Evolutionary conservation across 805 yeast genomes (phyloP).

Genomic region (Lipomyces anomalus): DNA sequence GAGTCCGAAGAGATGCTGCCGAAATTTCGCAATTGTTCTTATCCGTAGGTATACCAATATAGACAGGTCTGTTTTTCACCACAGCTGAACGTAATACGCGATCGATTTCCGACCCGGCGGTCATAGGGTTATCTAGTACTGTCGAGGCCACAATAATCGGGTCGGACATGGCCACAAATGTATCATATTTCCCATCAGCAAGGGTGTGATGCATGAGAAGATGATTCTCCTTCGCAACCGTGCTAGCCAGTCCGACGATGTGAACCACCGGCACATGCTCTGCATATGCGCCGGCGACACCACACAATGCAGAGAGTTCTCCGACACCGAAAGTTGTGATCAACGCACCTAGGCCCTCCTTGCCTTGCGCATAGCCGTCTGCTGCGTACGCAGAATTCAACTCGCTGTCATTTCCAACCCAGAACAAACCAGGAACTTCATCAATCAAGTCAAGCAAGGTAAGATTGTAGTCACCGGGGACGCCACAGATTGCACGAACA

Average conservation of each 20-base stretch:
- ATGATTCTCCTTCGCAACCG: slow-evolving; percentile 65
- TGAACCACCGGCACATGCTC: slow-evolving; percentile 84
- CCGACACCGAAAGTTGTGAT: slow-evolving; percentile 86
- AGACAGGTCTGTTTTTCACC: slow-evolving; percentile 71
- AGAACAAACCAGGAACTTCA: slow-evolving; percentile 43
- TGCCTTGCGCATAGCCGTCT: slow-evolving; percentile 75
- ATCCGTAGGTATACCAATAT: slow-evolving; percentile 78
- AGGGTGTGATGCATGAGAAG: slow-evolving; percentile 74
- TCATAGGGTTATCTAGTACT: slow-evolving; percentile 53
- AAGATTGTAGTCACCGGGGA: slow-evolving; percentile 44
- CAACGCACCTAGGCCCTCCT: slow-evolving; percentile 59
- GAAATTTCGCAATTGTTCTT: slow-evolving; percentile 59
- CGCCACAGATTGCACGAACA: slow-evolving; percentile 42
- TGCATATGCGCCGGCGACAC: slow-evolving; percentile 83
- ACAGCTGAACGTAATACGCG: slow-evolving; percentile 66
- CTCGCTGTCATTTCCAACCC: slow-evolving; percentile 87
- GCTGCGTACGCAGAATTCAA: slow-evolving; percentile 85
- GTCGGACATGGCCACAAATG: slow-evolving; percentile 72
- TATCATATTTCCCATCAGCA: slow-evolving; percentile 77
- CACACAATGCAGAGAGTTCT: slow-evolving; percentile 69
- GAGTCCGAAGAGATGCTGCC: slow-evolving; percentile 50
- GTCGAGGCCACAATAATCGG: slow-evolving; percentile 64
- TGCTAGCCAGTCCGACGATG: slow-evolving; percentile 81
- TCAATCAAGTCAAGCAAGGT: slow-evolving; percentile 37
- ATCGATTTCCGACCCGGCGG: slow-evolving; percentile 70